These are phyloP conservation scores for Corylus heterophylla DNA, from an alignment of 306 rosid species.

Conservation along the genomic window DNA sequence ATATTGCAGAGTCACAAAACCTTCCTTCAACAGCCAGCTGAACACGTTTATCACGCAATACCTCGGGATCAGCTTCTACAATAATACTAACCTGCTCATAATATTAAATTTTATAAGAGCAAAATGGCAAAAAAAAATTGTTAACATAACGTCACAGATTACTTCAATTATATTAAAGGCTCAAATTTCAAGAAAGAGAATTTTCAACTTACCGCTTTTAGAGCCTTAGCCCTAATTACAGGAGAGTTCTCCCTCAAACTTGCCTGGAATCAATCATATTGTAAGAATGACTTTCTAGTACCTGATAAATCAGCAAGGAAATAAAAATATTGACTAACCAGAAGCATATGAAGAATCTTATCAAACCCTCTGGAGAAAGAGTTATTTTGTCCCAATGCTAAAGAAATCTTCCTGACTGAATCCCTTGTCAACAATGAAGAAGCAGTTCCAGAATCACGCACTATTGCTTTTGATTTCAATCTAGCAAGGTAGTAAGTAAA, in stretches of 20 bases:
- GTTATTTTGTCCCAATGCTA: conserved; percentile 81
- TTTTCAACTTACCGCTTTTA: conserved; percentile 74
- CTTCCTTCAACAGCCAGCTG: conserved; percentile 93
- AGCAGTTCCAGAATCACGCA: conserved; percentile 70
- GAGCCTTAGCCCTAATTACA: conserved; percentile 89
- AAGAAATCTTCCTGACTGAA: conserved; percentile 71
- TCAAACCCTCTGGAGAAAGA: conserved; percentile 96
- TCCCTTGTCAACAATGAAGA: conserved; percentile 74
- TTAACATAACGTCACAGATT: conserved; percentile 13
- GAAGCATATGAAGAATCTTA: conserved; percentile 80
- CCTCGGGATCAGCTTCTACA: conserved; percentile 99
- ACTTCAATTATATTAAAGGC: conserved; percentile 26
- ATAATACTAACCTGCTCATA: conserved; percentile 89
- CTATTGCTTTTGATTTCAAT: conserved; percentile 80
- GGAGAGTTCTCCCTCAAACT: conserved; percentile 93
- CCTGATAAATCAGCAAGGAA: conserved; percentile 23
- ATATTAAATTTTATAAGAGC: conserved; percentile 21
- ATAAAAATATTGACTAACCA: conserved; percentile 64
- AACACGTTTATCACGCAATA: conserved; percentile 82
- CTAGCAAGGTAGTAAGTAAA: conserved; percentile 63
- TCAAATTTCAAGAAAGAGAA: background rate
- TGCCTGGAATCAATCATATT: conserved; percentile 49
- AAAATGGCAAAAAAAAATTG: conserved; percentile 9
- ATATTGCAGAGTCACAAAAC: conserved; percentile 92
- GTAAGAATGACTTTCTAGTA: conserved; percentile 23